A percentile compares a stretch with the other conserved stretches of the same genome.
These are phyloP conservation scores for Ceratobasidium sp. DNA, from an alignment of 1,284 basidiomycete genomes.

Conservation along the genomic window DNA sequence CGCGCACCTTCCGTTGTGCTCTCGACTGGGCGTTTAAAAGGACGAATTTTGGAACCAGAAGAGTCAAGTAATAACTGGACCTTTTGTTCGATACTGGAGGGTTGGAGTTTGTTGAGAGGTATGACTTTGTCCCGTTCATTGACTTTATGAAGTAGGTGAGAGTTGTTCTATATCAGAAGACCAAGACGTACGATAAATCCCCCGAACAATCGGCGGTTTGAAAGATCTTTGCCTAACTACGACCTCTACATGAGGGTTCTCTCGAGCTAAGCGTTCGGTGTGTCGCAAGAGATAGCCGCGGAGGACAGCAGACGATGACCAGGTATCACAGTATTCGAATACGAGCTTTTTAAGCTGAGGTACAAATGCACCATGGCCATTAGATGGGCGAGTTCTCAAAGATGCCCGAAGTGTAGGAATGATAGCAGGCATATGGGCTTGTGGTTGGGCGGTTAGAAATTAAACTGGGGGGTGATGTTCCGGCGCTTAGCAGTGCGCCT, in stretches of 20 bases:
- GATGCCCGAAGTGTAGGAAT: conserved; percentile 47
- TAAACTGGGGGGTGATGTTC: background rate
- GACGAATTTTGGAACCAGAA: conserved; percentile 84
- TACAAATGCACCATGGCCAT: conserved; percentile 76
- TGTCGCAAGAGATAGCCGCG: conserved; percentile 75
- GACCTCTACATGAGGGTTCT: conserved; percentile 83
- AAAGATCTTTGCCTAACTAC: conserved; percentile 80
- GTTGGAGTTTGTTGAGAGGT: conserved; percentile 75
- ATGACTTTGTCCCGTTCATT: conserved; percentile 86
- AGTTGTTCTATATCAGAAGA: conserved; percentile 47
- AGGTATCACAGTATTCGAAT: conserved; percentile 85
- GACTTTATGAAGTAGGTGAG: conserved; percentile 60
- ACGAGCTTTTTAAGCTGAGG: conserved; percentile 84
- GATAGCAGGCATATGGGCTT: conserved; percentile 2
- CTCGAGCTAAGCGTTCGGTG: conserved; percentile 70
- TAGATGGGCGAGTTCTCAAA: conserved; percentile 71
- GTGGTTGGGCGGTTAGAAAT: background rate
- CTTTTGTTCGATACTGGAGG: conserved; percentile 77
- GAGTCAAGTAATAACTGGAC: conserved; percentile 85
- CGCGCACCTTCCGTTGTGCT: conserved; percentile 81
- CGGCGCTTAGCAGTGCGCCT: conserved; percentile 19
- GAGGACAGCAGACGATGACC: conserved; percentile 77
- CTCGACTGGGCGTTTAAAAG: conserved; percentile 78
- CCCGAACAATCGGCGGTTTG: conserved; percentile 78
- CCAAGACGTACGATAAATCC: conserved; percentile 73